Percentiles rank a stretch among this genome's conserved stretches.
These are phyloP conservation scores for Xylaria polymorpha DNA, from an alignment of 2,329 filamentous ascomycete genomes.

Conservation along the genomic window DNA sequence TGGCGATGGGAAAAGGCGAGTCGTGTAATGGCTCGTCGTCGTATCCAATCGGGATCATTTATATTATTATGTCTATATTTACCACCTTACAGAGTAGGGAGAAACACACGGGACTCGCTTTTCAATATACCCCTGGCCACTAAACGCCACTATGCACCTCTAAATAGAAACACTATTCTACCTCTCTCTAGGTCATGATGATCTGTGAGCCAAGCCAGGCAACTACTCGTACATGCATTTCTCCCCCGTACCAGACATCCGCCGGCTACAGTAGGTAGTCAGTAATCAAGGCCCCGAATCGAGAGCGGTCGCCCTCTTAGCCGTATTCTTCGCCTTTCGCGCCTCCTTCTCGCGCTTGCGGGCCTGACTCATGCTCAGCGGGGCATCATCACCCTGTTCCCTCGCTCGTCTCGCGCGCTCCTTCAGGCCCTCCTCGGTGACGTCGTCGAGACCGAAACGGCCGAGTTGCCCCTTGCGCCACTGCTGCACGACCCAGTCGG, in stretches of 20 bases:
- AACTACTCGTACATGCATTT: neutral
- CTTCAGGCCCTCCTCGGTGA: constrained; percentile 57
- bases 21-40: neutral
- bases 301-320: constrained; percentile 31
- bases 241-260: neutral
- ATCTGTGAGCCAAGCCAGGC: neutral
- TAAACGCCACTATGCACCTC: constrained; percentile 19
- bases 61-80: constrained; percentile 15
- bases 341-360: constrained; percentile 73
- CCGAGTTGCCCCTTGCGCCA: constrained; percentile 85
- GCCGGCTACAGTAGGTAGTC: neutral
- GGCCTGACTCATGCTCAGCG: constrained; percentile 74
- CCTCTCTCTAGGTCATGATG: constrained; percentile 7
- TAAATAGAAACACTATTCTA: neutral
- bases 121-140: constrained; percentile 27
- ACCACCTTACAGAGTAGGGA: constrained; percentile 1
- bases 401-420: constrained; percentile 29
- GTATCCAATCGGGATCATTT: neutral
- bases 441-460: constrained; percentile 80
- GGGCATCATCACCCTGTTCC: constrained; percentile 61
- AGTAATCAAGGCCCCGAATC: constrained; percentile 7
- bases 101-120: neutral
- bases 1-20: neutral
- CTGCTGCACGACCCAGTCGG: constrained; percentile 81
- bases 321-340: constrained; percentile 51